Base-by-base conservation (phyloP, 768 basidiomycete genomes). In the Lactarius tabidus region DNA sequence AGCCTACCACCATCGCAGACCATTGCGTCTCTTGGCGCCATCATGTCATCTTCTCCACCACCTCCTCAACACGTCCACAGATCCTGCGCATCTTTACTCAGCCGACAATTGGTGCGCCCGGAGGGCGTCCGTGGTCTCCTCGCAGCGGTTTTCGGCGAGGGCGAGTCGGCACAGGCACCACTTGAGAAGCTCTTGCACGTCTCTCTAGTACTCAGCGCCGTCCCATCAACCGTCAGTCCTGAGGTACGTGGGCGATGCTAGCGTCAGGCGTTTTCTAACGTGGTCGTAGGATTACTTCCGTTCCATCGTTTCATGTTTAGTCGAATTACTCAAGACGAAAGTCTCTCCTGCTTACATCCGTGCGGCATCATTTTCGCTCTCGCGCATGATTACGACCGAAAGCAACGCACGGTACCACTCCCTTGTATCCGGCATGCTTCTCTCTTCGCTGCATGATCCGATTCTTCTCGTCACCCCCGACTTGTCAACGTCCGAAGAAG, bases 121-220 rank as follows among this genome's bases (percentile, higher is more conserved):
- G 82, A 85, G 28, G 93, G 93, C 1, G 79, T 93, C 1, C 79
- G 78, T 33, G 90, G 89, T 0, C 79, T 94, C 23, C 86, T 84
- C 67, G 79, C 81, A 12, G 88, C 89, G 12, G 77, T 92, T 1
- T 87, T 93, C 60, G 85, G 86, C 2, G 87, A 87, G 51, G 82
- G 82, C 39, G 84, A 85, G 23, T 77, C 74, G 9, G 84, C 84
- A 5, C 84, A 85, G 60, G 79, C 82, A 2, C 80, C 81, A 2
- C 70, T 91, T 5, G 84, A 89, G 65, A 91, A 89, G 72, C 79
- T 94, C 33, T 88, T 93, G 64, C 87, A 88, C 62, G 79, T 93
- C 36, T 81, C 90, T 23, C 79, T 77, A 7, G 80, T 91, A 23
- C 72, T 97, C 57, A 79, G 77, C 51, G 77, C 85, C n/a, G 79